Percentiles rank a stretch among this genome's conserved stretches.
Evolutionary conservation across 352 stramenopile species (phyloP).

Genomic region (Pythium angustatum): DNA sequence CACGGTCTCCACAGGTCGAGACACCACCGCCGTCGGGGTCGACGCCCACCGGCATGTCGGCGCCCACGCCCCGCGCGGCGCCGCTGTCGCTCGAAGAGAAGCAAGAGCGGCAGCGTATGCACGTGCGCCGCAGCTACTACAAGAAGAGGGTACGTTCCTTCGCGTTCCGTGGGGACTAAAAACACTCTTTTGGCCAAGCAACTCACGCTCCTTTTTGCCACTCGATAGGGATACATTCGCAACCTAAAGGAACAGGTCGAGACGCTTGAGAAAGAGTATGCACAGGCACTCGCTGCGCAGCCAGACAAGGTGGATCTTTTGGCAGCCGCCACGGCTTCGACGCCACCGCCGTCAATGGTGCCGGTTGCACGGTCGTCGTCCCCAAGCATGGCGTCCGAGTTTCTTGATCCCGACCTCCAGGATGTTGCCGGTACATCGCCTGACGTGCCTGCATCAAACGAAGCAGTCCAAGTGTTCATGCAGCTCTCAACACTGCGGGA

Average conservation of each 20-base stretch:
- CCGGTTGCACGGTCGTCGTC: background rate
- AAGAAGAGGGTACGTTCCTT: conserved; percentile 34
- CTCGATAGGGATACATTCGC: conserved; percentile 29
- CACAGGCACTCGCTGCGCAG: conserved; percentile 17
- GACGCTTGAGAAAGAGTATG: conserved; percentile 27
- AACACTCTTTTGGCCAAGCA: too few species aligned
- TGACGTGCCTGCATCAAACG: conserved; percentile 13
- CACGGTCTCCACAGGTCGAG: background rate
- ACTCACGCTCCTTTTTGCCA: background rate
- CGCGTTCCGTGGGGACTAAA: background rate
- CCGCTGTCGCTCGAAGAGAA: conserved; percentile 41
- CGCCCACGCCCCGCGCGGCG: conserved; percentile 7
- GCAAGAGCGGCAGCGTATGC: conserved; percentile 58
- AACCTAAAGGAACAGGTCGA: conserved; percentile 27
- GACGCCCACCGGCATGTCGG: background rate
- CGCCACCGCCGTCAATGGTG: background rate
- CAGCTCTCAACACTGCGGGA: conserved; percentile 53
- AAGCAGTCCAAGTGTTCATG: conserved; percentile 43
- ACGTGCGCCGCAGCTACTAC: conserved; percentile 55
- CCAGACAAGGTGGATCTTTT: conserved; percentile 8
- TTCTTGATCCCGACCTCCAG: conserved; percentile 14
- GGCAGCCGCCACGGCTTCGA: background rate
- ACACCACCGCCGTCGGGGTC: conserved; percentile 9
- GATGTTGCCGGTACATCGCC: conserved; percentile 14
- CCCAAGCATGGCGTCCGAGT: conserved; percentile 18